Percentiles rank a stretch among this genome's conserved stretches.
Conservation (phyloP, 768 basidiomycete species). For the Lentinula sp. region DNA sequence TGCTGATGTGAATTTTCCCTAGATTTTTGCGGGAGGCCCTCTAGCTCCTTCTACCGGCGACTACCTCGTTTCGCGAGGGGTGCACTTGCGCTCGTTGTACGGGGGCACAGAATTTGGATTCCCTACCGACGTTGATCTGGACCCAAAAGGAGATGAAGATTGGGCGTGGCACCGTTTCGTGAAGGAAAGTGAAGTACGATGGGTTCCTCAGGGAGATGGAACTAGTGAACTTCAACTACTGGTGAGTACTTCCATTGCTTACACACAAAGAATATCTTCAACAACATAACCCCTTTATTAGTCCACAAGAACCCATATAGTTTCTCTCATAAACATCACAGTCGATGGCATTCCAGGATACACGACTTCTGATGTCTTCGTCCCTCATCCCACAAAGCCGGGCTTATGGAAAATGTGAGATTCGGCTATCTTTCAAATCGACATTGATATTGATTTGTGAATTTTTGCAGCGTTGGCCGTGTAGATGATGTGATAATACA, state of each 20-base stretch:
- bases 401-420: constrained; percentile 21
- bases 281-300: background rate
- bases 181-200: background rate
- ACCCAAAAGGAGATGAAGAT: constrained; percentile 6
- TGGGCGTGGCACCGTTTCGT: constrained; percentile 9
- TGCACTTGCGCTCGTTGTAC: constrained; percentile 1
- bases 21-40: constrained; percentile 5
- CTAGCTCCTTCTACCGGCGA: background rate
- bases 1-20: background rate
- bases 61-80: background rate
- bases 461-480: constrained; percentile 17
- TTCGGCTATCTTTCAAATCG: constrained; percentile 10
- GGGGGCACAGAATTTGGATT: background rate
- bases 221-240: constrained; percentile 2
- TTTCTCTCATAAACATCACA: constrained; percentile 15
- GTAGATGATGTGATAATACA: constrained; percentile 23
- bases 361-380: constrained; percentile 35
- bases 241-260: background rate
- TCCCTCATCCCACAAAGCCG: constrained; percentile 35
- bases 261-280: no score
- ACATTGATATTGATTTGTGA: constrained; percentile 16
- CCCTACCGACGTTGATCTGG: constrained; percentile 9
- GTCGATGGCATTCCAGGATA: constrained; percentile 31
- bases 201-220: constrained; percentile 8
- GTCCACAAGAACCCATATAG: constrained; percentile 12